Percentiles rank a stretch among this genome's conserved stretches.
phyloP scores from a whole-genome alignment of 805 yeast species.

The Wickerhamiella hasegawae region DNA sequence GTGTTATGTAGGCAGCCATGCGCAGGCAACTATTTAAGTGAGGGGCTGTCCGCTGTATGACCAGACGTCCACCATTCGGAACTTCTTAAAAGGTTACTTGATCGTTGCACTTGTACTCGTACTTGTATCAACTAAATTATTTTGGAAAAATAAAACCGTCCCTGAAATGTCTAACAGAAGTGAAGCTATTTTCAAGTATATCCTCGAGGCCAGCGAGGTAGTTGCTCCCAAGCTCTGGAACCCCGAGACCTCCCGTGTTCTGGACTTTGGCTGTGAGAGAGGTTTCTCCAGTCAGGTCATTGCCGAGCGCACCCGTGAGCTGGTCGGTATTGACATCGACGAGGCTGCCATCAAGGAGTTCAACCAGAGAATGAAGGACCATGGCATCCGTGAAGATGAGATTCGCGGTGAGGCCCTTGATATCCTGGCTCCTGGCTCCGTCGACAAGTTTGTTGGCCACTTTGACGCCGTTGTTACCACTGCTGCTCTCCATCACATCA shows the following conservation, averaged over 20 bases:
- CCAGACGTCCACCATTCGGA: no score
- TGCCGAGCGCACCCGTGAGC: not conserved
- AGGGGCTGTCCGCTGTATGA: no score
- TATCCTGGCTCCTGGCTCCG: not conserved
- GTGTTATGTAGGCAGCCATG: no score
- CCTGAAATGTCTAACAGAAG: no score
- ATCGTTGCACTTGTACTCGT: no score
- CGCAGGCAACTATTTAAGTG: no score
- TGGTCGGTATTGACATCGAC: slow-evolving; percentile 1
- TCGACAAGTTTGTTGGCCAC: not conserved
- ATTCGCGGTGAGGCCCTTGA: not conserved
- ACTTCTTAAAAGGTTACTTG: no score
- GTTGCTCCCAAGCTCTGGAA: no score
- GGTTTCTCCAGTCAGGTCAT: not conserved
- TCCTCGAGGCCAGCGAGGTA: no score
- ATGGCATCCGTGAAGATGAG: not conserved
- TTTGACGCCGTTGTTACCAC: not conserved
- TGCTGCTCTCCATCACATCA: not conserved
- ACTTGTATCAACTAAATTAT: no score
- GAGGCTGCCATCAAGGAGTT: not conserved
- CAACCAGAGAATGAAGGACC: not conserved
- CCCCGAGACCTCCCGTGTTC: not conserved
- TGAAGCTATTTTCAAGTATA: no score
- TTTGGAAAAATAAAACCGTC: no score
- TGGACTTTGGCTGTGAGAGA: not conserved